Base-by-base conservation (phyloP, 805 yeast genomes). In the Myxozyma vanderwaltii region DNA sequence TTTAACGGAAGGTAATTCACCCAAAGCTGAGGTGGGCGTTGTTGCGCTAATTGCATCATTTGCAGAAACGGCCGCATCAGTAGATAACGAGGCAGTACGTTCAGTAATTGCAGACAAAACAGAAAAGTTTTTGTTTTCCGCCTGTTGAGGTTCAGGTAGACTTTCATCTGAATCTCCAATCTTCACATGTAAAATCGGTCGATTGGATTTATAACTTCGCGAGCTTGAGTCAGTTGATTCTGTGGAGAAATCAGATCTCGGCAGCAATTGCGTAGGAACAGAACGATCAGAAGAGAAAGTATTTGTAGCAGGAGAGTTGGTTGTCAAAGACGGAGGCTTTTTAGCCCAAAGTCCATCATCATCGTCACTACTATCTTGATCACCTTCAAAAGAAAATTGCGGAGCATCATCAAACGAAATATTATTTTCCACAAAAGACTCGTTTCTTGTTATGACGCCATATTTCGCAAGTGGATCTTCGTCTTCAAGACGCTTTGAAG, bases 321-420 rank as follows among this genome's bases (percentile, higher is more conserved):
- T n/a, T n/a, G n/a, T n/a, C n/a, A 29, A 41, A 15, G 48, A 31
- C 7, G 66, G 31, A 5, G 70, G 68, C 19, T 76, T 76, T 55
- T 61, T 67, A 61, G 87, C 86, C 82, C 86, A 85, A 56, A 85
- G 75, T 1, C 81, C 86, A 49, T 78, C 85, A 49, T 79, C 86
- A 49, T 70, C 72, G 66, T 63, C 60, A 35, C 63, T 67, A 51
- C 70, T 71, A 67, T 63, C 60, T 13, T 33, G 21, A 17, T 45
- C 51, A 15, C 29, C 59, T 7, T 51, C 64, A 21, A 36, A 56
- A 47, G 72, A 62, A 44, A 82, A 73, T 3, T 68, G 76, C 0
- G 96, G 94, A 0, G 86, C 91, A 61, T 81, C 85, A n/a, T 82
- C 87, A 75, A 91, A 91, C 1, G 84, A 81, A 33, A 90, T 81